phyloP scores from a whole-genome alignment of 2,329 filamentous ascomycete genomes.

The Curvularia verruculosa region DNA sequence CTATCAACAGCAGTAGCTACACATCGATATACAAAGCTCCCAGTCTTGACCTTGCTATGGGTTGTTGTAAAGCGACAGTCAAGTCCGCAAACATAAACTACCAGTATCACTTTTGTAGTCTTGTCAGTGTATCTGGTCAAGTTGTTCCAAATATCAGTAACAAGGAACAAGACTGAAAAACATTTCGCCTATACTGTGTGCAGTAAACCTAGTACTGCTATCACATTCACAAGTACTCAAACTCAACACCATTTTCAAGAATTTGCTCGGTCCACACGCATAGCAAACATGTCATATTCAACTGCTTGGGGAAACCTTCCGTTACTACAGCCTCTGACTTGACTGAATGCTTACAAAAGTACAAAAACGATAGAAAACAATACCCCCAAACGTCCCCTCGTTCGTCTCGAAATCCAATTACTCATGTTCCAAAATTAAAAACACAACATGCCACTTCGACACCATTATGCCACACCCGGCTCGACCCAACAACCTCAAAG shows the following conservation, averaged over 20 bases:
- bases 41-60: not conserved
- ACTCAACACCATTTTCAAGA: not conserved
- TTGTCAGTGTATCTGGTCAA: not conserved
- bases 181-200: not conserved
- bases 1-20: not conserved
- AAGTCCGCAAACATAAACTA: not conserved
- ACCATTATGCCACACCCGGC: not conserved
- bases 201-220: not conserved
- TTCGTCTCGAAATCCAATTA: not conserved
- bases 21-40: not conserved
- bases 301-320: not conserved
- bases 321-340: not conserved
- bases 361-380: not conserved
- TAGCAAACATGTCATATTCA: not conserved
- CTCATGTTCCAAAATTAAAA: not conserved
- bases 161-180: not conserved
- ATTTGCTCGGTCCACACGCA: not conserved
- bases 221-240: not conserved
- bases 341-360: not conserved
- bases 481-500: not conserved
- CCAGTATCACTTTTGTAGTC: not conserved
- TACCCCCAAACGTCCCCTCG: not conserved
- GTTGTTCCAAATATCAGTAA: not conserved
- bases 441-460: not conserved
- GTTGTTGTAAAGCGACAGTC: not conserved